Conservation (phyloP, 805 yeast species). For the Scheffersomyces coipomensis region DNA sequence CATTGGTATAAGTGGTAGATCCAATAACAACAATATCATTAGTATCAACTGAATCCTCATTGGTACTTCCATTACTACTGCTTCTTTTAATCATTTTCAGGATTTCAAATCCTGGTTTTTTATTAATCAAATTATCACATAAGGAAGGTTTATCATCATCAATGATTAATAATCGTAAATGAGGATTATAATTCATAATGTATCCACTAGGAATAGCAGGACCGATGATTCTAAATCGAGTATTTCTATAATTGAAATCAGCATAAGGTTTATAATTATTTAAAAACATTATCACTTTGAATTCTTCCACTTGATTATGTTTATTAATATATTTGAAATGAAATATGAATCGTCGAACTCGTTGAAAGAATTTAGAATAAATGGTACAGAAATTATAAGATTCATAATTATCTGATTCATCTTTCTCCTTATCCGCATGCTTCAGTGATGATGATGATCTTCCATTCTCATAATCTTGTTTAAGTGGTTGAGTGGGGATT, state of each 20-base stretch:
- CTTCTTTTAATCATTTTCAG: conserved; percentile 14
- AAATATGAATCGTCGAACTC: conserved; percentile 25
- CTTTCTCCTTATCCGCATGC: not conserved
- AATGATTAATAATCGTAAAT: conserved; percentile 29
- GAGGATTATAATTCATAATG: conserved; percentile 28
- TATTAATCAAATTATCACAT: conserved; percentile 33
- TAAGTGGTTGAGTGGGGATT: conserved; percentile 20
- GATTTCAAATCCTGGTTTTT: conserved; percentile 22
- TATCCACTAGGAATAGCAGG: conserved; percentile 30
- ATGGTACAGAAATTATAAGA: conserved; percentile 34
- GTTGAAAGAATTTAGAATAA: conserved; percentile 23
- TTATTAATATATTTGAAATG: conserved; percentile 18
- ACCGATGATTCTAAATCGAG: conserved; percentile 39
- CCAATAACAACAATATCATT: conserved; percentile 5
- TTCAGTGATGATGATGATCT: too few species aligned
- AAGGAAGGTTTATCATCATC: conserved; percentile 35
- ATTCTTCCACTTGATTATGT: conserved; percentile 11
- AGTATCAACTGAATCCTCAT: not conserved
- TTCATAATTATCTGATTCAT: conserved; percentile 27
- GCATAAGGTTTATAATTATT: conserved; percentile 36
- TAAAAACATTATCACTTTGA: conserved; percentile 31
- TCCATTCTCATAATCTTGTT: conserved; percentile 8
- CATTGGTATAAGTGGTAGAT: conserved; percentile 22
- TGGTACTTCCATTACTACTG: conserved; percentile 1
- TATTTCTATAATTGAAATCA: conserved; percentile 34